Evolutionary conservation across 495 filamentous ascomycete genomes (phyloP).

Genomic region (Aspergillus nidulans): DNA sequence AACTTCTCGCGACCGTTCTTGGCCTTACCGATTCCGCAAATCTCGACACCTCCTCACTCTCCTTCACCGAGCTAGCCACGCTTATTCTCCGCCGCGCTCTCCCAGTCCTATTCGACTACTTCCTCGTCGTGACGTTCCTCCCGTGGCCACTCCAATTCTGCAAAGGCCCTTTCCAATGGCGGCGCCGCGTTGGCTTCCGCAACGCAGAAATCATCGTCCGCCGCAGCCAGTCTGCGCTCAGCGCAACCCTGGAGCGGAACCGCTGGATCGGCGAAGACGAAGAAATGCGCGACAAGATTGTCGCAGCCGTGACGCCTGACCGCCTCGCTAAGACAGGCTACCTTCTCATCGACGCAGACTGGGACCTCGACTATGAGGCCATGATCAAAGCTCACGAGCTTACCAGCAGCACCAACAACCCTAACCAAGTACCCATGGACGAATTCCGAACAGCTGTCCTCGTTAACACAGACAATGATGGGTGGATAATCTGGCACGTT

Average conservation of each 20-base stretch:
- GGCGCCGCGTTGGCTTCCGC: conserved; percentile 63
- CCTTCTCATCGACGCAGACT: conserved; percentile 69
- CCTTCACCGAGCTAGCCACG: conserved; percentile 44
- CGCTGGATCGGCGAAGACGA: conserved; percentile 45
- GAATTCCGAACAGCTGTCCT: conserved; percentile 61
- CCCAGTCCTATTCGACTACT: conserved; percentile 65
- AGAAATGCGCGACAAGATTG: conserved; percentile 44
- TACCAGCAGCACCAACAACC: conserved; percentile 37
- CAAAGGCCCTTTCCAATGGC: conserved; percentile 61
- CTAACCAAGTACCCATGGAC: conserved; percentile 36
- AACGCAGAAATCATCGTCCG: conserved; percentile 72
- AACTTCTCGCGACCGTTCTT: conserved; percentile 53
- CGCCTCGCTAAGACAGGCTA: conserved; percentile 72
- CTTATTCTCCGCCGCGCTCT: conserved; percentile 50
- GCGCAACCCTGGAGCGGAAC: conserved; percentile 34
- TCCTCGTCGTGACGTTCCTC: conserved; percentile 62
- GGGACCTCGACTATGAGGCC: conserved; percentile 72
- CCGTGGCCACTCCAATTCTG: conserved; percentile 75
- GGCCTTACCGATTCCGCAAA: conserved; percentile 57
- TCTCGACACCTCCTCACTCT: conserved; percentile 48
- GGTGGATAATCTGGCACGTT: conserved; percentile 60
- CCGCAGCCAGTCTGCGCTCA: conserved; percentile 48
- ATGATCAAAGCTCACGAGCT: conserved; percentile 67
- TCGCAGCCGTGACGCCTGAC: conserved; percentile 60
- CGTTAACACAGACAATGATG: conserved; percentile 58